These are phyloP conservation scores for Prunella vulgaris DNA, from an alignment of 257 asterid species.

Conservation along the genomic window DNA sequence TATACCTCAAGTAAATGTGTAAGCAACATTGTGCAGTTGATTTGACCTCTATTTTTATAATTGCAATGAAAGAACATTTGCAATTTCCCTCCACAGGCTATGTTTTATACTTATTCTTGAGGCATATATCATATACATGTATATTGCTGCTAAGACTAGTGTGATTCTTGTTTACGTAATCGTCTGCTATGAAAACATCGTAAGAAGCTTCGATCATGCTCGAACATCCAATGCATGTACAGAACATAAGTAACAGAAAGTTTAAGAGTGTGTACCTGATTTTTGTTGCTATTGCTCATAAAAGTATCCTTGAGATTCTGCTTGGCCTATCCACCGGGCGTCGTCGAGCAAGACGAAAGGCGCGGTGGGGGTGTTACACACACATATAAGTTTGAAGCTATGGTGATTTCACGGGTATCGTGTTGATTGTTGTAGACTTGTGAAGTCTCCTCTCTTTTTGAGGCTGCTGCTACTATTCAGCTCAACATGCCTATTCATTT, in stretches of 20 bases:
- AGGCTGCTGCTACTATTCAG: background rate
- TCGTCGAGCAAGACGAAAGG: background rate
- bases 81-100: constrained; percentile 16
- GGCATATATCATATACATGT: background rate
- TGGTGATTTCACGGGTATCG: constrained; percentile 25
- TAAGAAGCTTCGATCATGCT: background rate
- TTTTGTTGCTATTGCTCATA: constrained; percentile 4
- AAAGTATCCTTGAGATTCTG: background rate
- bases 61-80: constrained; percentile 19
- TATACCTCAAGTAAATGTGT: constrained; percentile 28
- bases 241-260: background rate
- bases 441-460: background rate
- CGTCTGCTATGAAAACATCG: background rate
- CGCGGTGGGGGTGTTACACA: background rate
- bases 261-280: constrained; percentile 18
- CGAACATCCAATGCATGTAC: background rate
- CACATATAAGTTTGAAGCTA: background rate
- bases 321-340: background rate
- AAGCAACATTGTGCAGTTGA: constrained; percentile 25
- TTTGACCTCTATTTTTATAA: constrained; percentile 16
- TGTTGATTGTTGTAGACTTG: constrained; percentile 10
- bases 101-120: too few relatives aligned
- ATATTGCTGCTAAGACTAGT: background rate
- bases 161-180: background rate
- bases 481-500: background rate